Percentiles rank a stretch among this genome's conserved stretches.
Evolutionary conservation across 306 rosid species (phyloP).

Genomic region (Citrullus mucosospermus): DNA sequence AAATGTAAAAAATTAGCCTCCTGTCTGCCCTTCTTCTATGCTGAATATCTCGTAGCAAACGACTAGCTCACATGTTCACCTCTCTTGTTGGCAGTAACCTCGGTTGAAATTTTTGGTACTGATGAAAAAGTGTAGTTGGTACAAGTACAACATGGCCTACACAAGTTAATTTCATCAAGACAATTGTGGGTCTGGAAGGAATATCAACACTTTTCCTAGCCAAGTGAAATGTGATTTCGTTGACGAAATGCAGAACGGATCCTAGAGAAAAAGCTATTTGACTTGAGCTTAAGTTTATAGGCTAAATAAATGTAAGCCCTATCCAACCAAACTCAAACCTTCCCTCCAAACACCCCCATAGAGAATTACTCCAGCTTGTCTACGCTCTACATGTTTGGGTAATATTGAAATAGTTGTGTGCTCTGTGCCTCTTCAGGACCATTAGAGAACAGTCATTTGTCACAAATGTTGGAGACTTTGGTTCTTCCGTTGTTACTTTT

Average conservation of each 20-base stretch:
- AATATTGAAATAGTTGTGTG: background rate
- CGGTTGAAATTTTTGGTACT: background rate
- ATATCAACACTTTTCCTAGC: background rate
- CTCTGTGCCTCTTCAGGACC: too few species aligned
- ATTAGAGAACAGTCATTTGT: background rate
- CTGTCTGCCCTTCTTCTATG: background rate
- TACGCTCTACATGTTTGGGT: background rate
- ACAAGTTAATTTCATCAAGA: background rate
- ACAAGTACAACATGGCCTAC: background rate
- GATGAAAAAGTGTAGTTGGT: background rate
- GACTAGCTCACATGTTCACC: background rate
- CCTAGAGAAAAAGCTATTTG: background rate
- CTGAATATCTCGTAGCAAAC: background rate
- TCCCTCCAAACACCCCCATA: background rate
- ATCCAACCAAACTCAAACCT: background rate
- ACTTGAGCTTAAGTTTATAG: background rate
- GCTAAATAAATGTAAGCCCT: background rate
- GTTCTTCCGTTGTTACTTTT: background rate
- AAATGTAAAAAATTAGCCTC: background rate
- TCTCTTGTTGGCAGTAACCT: background rate
- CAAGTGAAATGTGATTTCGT: background rate
- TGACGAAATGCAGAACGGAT: background rate
- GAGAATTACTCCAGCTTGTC: background rate
- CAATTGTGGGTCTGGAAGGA: background rate
- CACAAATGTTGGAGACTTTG: background rate